phyloP scores from a whole-genome alignment of 176 grass and related monocot genomes.

The Avena eriantha region DNA sequence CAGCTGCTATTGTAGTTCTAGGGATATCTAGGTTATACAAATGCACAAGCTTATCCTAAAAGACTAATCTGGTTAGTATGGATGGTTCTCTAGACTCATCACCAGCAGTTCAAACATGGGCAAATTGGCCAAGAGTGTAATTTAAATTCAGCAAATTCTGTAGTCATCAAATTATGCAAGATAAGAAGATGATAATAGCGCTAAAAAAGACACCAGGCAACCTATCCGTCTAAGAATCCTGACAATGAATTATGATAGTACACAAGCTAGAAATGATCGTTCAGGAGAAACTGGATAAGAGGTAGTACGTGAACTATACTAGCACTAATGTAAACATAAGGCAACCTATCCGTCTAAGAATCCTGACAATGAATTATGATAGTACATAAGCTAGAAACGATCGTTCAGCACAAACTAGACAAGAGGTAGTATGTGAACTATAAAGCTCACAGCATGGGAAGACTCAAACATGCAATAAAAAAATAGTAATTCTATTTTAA shows the following conservation, averaged over 20 bases:
- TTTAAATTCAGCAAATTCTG: conserved; percentile 28
- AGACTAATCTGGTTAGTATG: conserved; percentile 19
- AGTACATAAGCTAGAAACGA: conserved; percentile 18
- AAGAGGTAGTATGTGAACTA: conserved; percentile 7
- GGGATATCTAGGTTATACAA: neutral
- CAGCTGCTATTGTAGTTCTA: neutral
- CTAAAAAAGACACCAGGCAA: neutral
- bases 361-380: conserved; percentile 16
- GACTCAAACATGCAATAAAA: conserved; percentile 3
- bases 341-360: neutral
- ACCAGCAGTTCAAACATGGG: neutral
- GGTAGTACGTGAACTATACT: neutral
- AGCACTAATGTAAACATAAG: neutral
- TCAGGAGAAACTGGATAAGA: conserved; percentile 17
- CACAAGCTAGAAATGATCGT: conserved; percentile 14
- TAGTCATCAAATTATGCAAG: neutral
- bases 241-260: conserved; percentile 14
- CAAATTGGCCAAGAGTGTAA: neutral
- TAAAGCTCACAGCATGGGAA: neutral
- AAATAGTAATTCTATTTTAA: conserved; percentile 9
- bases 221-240: neutral
- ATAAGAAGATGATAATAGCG: conserved; percentile 12
- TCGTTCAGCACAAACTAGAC: neutral
- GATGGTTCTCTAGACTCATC: neutral
- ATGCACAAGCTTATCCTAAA: neutral